Evolutionary conservation across 164 flowering plant species (phyloP).

Genomic region (Chloranthus sessilifolius): DNA sequence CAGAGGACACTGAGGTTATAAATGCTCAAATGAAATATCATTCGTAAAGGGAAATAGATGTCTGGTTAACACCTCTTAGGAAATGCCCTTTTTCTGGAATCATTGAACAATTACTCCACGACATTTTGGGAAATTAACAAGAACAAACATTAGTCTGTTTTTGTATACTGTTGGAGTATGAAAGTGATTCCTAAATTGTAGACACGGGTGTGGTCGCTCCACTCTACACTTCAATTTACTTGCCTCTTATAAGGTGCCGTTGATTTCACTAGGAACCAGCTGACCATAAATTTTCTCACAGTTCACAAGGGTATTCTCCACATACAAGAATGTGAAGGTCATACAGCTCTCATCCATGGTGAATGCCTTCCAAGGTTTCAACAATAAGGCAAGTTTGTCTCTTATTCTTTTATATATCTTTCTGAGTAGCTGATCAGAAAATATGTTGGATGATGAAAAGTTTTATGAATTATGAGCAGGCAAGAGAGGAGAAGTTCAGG

Average conservation of each 20-base stretch:
- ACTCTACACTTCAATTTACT: neutral
- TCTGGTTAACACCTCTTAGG: neutral
- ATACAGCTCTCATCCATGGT: conserved; percentile 85
- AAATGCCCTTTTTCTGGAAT: neutral
- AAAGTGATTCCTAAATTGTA: no score
- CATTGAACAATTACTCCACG: conserved; percentile 1
- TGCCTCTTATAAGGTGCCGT: neutral
- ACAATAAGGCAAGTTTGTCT: conserved; percentile 55
- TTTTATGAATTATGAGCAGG: conserved; percentile 29
- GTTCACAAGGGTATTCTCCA: conserved; percentile 60
- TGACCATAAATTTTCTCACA: conserved; percentile 22
- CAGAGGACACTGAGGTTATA: no score
- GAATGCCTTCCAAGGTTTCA: conserved; percentile 76
- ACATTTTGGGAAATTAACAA: no score
- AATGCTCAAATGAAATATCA: no score
- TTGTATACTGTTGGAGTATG: no score
- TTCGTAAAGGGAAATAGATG: neutral
- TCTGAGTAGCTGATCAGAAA: neutral
- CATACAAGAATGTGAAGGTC: conserved; percentile 81
- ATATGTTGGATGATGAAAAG: neutral
- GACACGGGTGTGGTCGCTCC: no score
- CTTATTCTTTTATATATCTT: neutral
- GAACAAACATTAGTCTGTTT: no score
- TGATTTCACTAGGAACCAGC: neutral
- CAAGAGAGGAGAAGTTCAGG: conserved; percentile 68